These are phyloP conservation scores for Centrapalus pauciflorus DNA, from an alignment of 129 eudicot species.

Conservation along the genomic window DNA sequence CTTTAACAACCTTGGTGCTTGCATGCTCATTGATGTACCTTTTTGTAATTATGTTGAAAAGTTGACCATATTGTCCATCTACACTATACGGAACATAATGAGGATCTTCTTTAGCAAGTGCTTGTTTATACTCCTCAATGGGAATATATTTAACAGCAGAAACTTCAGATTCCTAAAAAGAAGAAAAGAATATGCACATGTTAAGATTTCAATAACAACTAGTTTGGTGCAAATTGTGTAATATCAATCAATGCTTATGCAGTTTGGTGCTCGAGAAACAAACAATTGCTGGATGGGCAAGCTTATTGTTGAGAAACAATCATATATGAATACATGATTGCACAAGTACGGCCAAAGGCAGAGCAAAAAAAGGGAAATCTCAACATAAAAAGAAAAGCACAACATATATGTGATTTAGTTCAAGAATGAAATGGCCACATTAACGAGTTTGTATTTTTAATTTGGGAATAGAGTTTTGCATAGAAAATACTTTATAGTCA, in stretches of 20 bases:
- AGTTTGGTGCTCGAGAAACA: background rate
- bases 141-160: constrained; percentile 89
- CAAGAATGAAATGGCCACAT: too few relatives aligned
- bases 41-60: constrained; percentile 56
- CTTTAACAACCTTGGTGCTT: too few relatives aligned
- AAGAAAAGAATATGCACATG: constrained; percentile 1
- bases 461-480: too few relatives aligned
- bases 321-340: too few relatives aligned
- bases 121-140: constrained; percentile 66
- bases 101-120: constrained; percentile 70
- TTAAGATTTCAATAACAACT: constrained; percentile 14
- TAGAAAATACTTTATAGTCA: too few relatives aligned
- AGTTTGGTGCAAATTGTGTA: background rate
- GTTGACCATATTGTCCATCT: constrained; percentile 77
- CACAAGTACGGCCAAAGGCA: too few relatives aligned
- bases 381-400: too few relatives aligned
- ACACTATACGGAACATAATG: constrained; percentile 59
- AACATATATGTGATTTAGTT: too few relatives aligned
- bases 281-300: background rate
- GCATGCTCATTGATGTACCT: constrained; percentile 46
- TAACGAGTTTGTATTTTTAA: too few relatives aligned
- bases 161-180: constrained; percentile 94
- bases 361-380: too few relatives aligned
- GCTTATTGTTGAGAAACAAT: too few relatives aligned
- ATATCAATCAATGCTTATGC: background rate